These are phyloP conservation scores for Cutaneotrichosporon daszewskae DNA, from an alignment of 1,284 basidiomycete species.

Conservation along the genomic window DNA sequence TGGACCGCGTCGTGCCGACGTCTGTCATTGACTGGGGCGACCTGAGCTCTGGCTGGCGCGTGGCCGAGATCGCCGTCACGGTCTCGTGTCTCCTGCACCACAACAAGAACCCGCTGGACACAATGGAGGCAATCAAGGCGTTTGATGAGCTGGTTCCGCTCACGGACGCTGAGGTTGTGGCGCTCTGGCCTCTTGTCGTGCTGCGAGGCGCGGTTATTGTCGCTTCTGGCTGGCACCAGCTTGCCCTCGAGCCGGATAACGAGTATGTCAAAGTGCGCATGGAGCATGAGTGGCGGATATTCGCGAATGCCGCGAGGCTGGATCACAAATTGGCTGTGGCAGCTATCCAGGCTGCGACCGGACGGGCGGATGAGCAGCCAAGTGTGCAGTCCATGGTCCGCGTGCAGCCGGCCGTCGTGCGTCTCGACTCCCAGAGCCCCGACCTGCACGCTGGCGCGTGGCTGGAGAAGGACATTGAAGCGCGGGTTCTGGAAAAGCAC, in stretches of 20 bases:
- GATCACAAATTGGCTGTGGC: background rate
- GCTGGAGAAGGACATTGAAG: background rate
- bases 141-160: slow-evolving; percentile 3
- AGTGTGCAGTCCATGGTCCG: background rate
- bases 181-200: slow-evolving; percentile 12
- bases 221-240: slow-evolving; percentile 4
- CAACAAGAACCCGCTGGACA: slow-evolving; percentile 2
- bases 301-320: slow-evolving; percentile 2
- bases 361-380: background rate
- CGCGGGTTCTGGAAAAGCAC: too few species aligned
- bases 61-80: slow-evolving; percentile 11
- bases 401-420: too few species aligned
- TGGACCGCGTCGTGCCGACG: slow-evolving; percentile 3
- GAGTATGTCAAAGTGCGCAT: slow-evolving; percentile 4
- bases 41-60: slow-evolving; percentile 9
- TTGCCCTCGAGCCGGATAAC: slow-evolving; percentile 9
- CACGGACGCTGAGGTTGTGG: slow-evolving; percentile 7
- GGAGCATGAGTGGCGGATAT: slow-evolving; percentile 9
- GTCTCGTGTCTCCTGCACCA: slow-evolving; percentile 11
- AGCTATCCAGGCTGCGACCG: slow-evolving; percentile 2
- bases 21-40: slow-evolving; percentile 16
- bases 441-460: too few species aligned
- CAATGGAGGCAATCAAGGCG: slow-evolving; percentile 6
- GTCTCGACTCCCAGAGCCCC: too few species aligned
- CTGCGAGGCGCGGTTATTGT: slow-evolving; percentile 9